Percentiles rank a stretch among this genome's conserved stretches.
These are phyloP conservation scores for Juncus effusus DNA, from an alignment of 176 grass and related monocot genomes.

Conservation along the genomic window DNA sequence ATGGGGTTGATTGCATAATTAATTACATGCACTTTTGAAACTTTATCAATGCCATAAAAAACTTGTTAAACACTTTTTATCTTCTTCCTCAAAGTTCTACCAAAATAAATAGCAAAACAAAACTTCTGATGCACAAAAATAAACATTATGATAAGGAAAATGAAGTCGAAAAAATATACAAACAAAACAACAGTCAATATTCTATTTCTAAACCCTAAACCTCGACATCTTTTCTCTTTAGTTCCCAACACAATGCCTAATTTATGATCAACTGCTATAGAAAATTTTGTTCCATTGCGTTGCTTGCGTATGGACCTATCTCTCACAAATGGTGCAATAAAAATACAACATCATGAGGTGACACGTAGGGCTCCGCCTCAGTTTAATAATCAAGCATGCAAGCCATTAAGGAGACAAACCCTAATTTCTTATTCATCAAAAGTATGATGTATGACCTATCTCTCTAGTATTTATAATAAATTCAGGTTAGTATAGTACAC, in stretches of 20 bases:
- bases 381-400: constrained; percentile 22
- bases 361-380: constrained; percentile 18
- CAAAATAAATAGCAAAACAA: too few relatives aligned
- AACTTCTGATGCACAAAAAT: too few relatives aligned
- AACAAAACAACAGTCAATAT: too few relatives aligned
- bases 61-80: too few relatives aligned
- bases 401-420: constrained; percentile 25
- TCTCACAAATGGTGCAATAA: constrained; percentile 18
- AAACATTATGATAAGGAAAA: too few relatives aligned
- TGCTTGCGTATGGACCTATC: not conserved
- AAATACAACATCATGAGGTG: constrained; percentile 27
- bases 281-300: not conserved
- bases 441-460: constrained; percentile 8
- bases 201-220: too few relatives aligned
- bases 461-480: constrained; percentile 29
- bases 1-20: too few relatives aligned
- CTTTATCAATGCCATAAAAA: too few relatives aligned
- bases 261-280: constrained; percentile 7
- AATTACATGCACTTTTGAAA: too few relatives aligned
- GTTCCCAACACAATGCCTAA: constrained; percentile 9
- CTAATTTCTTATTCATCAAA: constrained; percentile 27
- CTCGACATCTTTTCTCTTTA: constrained; percentile 15
- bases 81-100: too few relatives aligned
- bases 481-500: constrained; percentile 3
- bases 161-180: too few relatives aligned